Conservation (phyloP, 1,284 basidiomycete species). For the Naganishia sp. region DNA sequence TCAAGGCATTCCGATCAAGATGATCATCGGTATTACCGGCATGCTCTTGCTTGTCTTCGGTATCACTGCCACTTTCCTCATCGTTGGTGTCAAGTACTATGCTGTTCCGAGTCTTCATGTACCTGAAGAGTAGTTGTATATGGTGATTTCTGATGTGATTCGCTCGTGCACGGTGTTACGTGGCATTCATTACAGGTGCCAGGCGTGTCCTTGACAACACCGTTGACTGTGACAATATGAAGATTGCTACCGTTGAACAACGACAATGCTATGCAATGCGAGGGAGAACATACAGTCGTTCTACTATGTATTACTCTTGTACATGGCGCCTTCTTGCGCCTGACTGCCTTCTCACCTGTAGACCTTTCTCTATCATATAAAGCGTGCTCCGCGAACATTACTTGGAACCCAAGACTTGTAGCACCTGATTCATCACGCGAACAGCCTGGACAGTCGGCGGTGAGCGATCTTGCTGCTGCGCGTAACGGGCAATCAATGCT, state of each 20-base stretch:
- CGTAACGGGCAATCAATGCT: slow-evolving; percentile 27
- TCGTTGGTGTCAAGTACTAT: slow-evolving; percentile 24
- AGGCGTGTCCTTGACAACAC: no score
- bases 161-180: neutral
- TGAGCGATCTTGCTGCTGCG: slow-evolving; percentile 17
- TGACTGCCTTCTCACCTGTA: neutral
- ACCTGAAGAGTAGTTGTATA: slow-evolving; percentile 17
- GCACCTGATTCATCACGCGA: slow-evolving; percentile 28
- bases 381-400: neutral
- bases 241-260: no score
- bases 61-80: slow-evolving; percentile 16
- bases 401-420: slow-evolving; percentile 20
- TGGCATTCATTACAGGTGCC: neutral
- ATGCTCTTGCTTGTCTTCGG: slow-evolving; percentile 22
- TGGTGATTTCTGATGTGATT: neutral
- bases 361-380: neutral
- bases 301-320: no score
- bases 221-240: no score
- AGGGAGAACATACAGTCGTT: no score
- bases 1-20: slow-evolving; percentile 12
- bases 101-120: slow-evolving; percentile 25
- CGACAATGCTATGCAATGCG: no score
- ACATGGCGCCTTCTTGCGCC: neutral
- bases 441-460: slow-evolving; percentile 24
- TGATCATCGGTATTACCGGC: slow-evolving; percentile 13